Base-by-base conservation (phyloP, 495 filamentous ascomycete genomes). In the Parathielavia appendiculata region DNA sequence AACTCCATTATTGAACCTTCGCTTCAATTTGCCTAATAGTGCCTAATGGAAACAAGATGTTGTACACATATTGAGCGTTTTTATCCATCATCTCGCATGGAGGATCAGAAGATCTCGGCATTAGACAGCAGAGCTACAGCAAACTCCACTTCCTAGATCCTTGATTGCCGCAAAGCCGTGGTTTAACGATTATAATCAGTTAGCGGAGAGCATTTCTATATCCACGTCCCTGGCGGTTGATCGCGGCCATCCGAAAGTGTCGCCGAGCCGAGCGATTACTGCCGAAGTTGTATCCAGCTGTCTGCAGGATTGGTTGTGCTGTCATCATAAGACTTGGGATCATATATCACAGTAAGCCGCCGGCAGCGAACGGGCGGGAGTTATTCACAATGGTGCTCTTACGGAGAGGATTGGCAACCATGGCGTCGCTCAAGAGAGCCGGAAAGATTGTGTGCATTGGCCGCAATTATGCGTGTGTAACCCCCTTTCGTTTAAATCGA, bases 391-490 rank as follows among this genome's bases (percentile, higher is more conserved):
- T 70, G 61, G 63, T 65, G 23, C 36, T 73, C 47, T 65, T 78
- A 54, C 70, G 72, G 54, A 71, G 76, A 66, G 66, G 73, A 19
- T 61, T 81, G 66, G 72, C 77, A 52, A 78, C 79, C 51, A 81
- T 83, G 79, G 75, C 83, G 52, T 80, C 82, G 12, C 69, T 87
- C 46, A 81, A 81, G 70, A 86, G 88, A 60, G 86, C 86, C 63
- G 82, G 86, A 65, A 95, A 97, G 77, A 84, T 97, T 58, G 88
- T 96, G 71, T 97, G 93, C 78, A 96, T 99, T 72, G 93, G 95
- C 66, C 83, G 93, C 61, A 98, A 98, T 76, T 97, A 95, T 81
- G 92, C 91, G 90, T 95, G 76, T 59, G 88, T 81, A 61, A 56
- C 38, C 34, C 14, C 46, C 54, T 59, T 51, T 22, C n/a, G 57